Percentiles rank a stretch among this genome's conserved stretches.
phyloP scores from a whole-genome alignment of 75 land plant genomes.

The Isoetes taiwanensis region DNA sequence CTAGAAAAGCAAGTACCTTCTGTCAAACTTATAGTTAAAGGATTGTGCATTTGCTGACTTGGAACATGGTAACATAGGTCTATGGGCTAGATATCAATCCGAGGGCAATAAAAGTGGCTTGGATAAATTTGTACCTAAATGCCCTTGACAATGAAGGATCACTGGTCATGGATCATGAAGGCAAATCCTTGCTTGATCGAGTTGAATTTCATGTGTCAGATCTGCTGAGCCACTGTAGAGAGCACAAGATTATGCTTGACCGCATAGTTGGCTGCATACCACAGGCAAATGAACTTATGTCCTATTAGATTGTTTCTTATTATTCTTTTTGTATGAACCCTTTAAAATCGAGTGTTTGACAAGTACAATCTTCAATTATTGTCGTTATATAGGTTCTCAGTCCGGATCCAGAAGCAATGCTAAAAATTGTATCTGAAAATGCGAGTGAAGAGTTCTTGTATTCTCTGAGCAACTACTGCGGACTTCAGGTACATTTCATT shows the following conservation, averaged over 20 bases:
- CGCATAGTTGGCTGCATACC: slow-evolving; percentile 97
- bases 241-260: slow-evolving; percentile 68
- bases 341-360: not conserved
- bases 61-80: slow-evolving; percentile 35
- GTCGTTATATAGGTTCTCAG: slow-evolving; percentile 65
- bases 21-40: no score
- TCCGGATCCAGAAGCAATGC: slow-evolving; percentile 97
- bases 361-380: not conserved
- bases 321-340: not conserved
- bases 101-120: slow-evolving; percentile 80
- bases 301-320: no score
- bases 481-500: slow-evolving; percentile 63
- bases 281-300: no score
- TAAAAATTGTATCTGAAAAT: slow-evolving; percentile 88
- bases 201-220: slow-evolving; percentile 97
- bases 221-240: slow-evolving; percentile 71
- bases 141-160: slow-evolving; percentile 76
- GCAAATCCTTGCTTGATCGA: slow-evolving; percentile 74
- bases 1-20: slow-evolving; percentile 47
- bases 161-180: slow-evolving; percentile 64
- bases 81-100: slow-evolving; percentile 98
- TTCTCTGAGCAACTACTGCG: slow-evolving; percentile 95
- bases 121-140: slow-evolving; percentile 87
- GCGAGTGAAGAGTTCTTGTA: slow-evolving; percentile 93
- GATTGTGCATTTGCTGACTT: no score